Base-by-base conservation (phyloP, 164 flowering plant species). In the Euptelea pleiosperma region DNA sequence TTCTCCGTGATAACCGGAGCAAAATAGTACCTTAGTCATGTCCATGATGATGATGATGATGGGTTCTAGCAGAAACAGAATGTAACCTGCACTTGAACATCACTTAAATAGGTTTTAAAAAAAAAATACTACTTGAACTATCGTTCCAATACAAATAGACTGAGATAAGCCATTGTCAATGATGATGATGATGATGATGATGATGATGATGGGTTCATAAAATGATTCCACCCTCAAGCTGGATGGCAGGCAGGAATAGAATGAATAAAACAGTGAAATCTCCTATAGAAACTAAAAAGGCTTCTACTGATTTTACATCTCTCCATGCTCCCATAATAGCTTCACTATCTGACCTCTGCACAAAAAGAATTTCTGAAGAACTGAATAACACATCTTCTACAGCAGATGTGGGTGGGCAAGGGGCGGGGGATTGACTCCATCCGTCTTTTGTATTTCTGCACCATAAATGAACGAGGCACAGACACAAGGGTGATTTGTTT, bases 291-390 rank as follows among this genome's bases (percentile, higher is more conserved):
- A 25, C 50, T 19, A 57, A 22, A 57, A 16, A 19, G 31, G 18
- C 31, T 54, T 22, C 1, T 16, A 24, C 41, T 39, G 15, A 41
- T 29, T 30, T 52, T 31, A 30, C 57, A 61, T 29, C 19, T 26
- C 64, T 39, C 51, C 64, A 52, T 35, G 54, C 41, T 36, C 7
- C 21, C 47, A 31, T 54, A n/a, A 36, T 19, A 37, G 49, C 34
- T 61, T 52, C 64, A 61, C 64, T 25, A 41, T 42, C 50, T 28
- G 49, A 41, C 40, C 31, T 61, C 14, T 15, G 24, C 29, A 10
- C 31, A n/a, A 28, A 40, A 55, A 26, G 16, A 52, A 34, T 35
- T 11, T 12, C 18, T 24, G 26, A 11, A 25, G 9, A 12, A 14
- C 3, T 21, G 8, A 26, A 18, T 28, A 54, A 21, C 12, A 54